These are phyloP conservation scores for Fraxinus dipetala DNA, from an alignment of 305 asterid species.

Conservation along the genomic window DNA sequence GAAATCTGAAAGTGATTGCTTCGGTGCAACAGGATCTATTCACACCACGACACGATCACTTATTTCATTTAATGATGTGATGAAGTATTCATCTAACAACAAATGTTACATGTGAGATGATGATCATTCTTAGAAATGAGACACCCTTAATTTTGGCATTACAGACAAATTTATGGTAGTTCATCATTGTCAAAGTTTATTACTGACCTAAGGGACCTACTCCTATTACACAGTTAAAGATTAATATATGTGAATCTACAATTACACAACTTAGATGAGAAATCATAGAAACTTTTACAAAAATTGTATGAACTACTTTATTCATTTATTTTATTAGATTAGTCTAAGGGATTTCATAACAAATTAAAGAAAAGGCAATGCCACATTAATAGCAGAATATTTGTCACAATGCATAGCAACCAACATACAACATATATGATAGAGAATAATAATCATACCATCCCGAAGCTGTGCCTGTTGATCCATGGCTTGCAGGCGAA, in stretches of 20 bases:
- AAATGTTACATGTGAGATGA: background rate
- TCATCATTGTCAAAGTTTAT: background rate
- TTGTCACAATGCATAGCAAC: background rate
- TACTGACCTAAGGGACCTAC: background rate
- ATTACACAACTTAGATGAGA: background rate
- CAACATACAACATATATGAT: background rate
- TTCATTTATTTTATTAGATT: background rate
- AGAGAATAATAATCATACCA: conserved; percentile 28
- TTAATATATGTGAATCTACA: background rate
- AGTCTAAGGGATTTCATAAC: background rate
- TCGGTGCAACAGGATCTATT: background rate
- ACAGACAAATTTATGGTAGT: background rate
- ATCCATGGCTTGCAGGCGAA: conserved; percentile 45
- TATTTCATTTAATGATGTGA: background rate
- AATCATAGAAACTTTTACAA: background rate
- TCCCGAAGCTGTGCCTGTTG: conserved; percentile 48
- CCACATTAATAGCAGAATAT: background rate
- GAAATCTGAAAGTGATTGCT: background rate
- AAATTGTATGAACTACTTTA: background rate
- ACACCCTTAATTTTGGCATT: background rate
- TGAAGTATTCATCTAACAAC: background rate
- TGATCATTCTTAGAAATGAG: background rate
- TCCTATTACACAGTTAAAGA: background rate
- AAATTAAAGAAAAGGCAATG: background rate
- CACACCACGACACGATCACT: background rate